Base-by-base conservation (phyloP, 345 rosid genomes). In the Gossypium raimondii region DNA sequence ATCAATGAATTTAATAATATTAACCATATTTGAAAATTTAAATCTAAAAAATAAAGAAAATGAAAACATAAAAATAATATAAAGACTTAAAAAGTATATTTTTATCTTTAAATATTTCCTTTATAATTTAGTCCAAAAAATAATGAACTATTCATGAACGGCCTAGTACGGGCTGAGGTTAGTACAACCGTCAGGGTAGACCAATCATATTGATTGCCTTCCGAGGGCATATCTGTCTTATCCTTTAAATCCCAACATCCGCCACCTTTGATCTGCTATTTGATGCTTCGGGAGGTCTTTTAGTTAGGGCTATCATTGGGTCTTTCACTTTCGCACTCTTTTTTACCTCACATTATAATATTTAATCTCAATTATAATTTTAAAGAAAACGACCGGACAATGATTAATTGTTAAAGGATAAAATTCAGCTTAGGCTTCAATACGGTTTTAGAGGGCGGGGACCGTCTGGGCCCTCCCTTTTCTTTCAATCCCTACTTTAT, bases 161-260 rank as follows among this genome's bases (percentile, higher is more conserved):
- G 62, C 17, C 51, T 9, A 48, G 11, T 65, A 11, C 20, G 29
- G 70, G 52, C n/a, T 38, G 27, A 52, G 51, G 62, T 53, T 55
- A 55, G 18, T 56, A 72, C 75, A 72, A 72, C 64, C 41, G 75
- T 62, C 65, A 56, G 18, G 57, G 3, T 41, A 13, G 63, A 57
- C 66, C 75, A 72, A 72, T 57, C 48, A 43, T 9, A 12, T 57
- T 16, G 45, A 12, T 51, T 1, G 24, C 24, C 17, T 27, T 17
- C 10, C 4, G 14, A 53, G 66, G 75, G 75, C 22, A 72, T 57
- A 38, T 4, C 52, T 38, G 65, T 72, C 75, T 72, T 10, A 56
- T 57, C 53, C 0, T 0, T 2, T 13, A 9, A 53, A 53, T 47
- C 11, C 51, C 13, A 47, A 47, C 12, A 1, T n/a, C 48, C 0